These are phyloP conservation scores for Stramenopiles sp. DNA, from an alignment of 352 stramenopile genomes.

Conservation along the genomic window DNA sequence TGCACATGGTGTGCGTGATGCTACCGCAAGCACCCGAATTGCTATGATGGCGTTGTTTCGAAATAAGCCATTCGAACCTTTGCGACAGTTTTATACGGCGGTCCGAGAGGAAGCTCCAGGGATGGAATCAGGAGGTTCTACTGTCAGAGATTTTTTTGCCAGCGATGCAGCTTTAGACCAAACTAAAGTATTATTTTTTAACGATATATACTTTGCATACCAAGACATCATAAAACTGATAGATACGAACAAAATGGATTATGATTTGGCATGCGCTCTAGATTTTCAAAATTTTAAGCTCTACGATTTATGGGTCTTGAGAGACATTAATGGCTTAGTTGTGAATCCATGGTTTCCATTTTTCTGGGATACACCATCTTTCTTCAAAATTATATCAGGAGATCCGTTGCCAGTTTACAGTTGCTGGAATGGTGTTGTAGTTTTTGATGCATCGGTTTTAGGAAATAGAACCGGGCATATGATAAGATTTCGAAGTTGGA, in stretches of 20 bases:
- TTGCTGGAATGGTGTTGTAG: conserved; percentile 17
- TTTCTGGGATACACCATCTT: conserved; percentile 10
- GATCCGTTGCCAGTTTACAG: conserved; percentile 14
- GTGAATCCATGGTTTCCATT: conserved; percentile 16
- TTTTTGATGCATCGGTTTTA: conserved; percentile 14
- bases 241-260: conserved; percentile 10
- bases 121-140: too few species aligned
- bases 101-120: too few species aligned
- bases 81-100: too few species aligned
- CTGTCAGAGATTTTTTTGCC: too few species aligned
- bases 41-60: too few species aligned
- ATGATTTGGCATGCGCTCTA: conserved; percentile 15
- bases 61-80: too few species aligned
- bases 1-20: too few species aligned
- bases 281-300: conserved; percentile 16
- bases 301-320: conserved; percentile 15
- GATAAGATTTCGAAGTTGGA: too few species aligned
- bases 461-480: too few species aligned
- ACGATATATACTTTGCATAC: conserved; percentile 13
- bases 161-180: too few species aligned
- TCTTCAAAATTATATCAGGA: neutral
- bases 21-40: too few species aligned
- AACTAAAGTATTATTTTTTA: conserved; percentile 16
- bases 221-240: conserved; percentile 15
- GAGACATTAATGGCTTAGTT: conserved; percentile 14